A percentile compares a stretch with the other conserved stretches of the same genome.
These are phyloP conservation scores for Acanthochlamys bracteata DNA, from an alignment of 106 monocot species.

Conservation along the genomic window DNA sequence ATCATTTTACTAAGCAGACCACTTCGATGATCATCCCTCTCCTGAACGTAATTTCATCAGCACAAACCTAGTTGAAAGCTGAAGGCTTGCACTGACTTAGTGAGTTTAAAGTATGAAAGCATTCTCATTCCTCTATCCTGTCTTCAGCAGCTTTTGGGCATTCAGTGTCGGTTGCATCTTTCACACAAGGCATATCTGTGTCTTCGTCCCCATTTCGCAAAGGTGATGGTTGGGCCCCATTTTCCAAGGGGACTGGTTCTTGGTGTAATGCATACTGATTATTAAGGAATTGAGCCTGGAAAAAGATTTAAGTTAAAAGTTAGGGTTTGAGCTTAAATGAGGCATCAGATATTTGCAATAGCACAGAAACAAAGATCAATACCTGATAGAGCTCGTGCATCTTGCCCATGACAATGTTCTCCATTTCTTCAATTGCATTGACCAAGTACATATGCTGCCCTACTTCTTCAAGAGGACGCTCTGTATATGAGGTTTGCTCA, in stretches of 20 bases:
- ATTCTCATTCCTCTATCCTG: slow-evolving; percentile 20
- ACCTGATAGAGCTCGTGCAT: slow-evolving; percentile 83
- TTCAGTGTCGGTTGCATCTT: slow-evolving; percentile 16
- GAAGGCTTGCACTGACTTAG: no score
- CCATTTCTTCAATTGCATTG: slow-evolving; percentile 69
- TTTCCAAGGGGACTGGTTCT: slow-evolving; percentile 8
- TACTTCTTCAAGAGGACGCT: slow-evolving; percentile 56
- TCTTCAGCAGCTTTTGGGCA: slow-evolving; percentile 15
- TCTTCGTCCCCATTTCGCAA: slow-evolving; percentile 16
- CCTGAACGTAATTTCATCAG: no score
- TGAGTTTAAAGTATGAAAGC: background rate
- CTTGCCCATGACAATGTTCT: slow-evolving; percentile 44
- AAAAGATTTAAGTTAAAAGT: background rate
- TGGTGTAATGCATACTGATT: slow-evolving; percentile 23
- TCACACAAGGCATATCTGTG: slow-evolving; percentile 18
- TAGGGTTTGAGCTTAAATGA: background rate
- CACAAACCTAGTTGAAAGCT: no score
- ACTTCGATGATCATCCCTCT: no score
- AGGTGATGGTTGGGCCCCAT: slow-evolving; percentile 11
- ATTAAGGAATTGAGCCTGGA: slow-evolving; percentile 43
- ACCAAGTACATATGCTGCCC: slow-evolving; percentile 48
- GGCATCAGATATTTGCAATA: background rate
- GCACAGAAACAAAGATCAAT: background rate
- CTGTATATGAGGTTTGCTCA: slow-evolving; percentile 67
- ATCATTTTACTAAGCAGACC: no score